Conservation (phyloP, 805 yeast genomes). For the Zygosaccharomyces bailii region DNA sequence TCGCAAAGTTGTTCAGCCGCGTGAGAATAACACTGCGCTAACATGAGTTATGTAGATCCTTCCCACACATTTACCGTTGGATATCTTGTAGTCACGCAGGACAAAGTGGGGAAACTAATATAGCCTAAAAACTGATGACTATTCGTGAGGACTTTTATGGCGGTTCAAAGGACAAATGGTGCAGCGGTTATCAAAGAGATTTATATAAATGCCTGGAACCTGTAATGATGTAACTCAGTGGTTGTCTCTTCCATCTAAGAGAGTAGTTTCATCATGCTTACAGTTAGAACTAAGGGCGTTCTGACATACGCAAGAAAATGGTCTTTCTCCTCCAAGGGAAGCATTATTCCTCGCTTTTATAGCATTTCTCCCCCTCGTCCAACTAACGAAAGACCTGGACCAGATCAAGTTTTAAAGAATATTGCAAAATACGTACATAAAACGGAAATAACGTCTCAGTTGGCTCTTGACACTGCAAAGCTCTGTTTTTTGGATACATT, state of each 20-base stretch:
- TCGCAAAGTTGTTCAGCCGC: no score
- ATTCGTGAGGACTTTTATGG: not conserved
- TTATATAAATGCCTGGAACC: not conserved
- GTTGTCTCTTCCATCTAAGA: no score
- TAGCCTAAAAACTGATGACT: not conserved
- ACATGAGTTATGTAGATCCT: not conserved
- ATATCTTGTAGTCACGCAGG: not conserved
- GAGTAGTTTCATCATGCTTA: not conserved
- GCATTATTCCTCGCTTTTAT: not conserved
- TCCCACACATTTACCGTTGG: not conserved
- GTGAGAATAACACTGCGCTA: not conserved
- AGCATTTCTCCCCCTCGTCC: not conserved
- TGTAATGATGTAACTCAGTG: not conserved
- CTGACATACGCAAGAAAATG: not conserved
- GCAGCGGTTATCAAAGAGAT: not conserved
- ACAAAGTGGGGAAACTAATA: not conserved
- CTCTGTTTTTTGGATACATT: slow-evolving; percentile 54
- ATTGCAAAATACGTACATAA: slow-evolving; percentile 51
- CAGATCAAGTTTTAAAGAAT: slow-evolving; percentile 47
- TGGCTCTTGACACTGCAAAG: slow-evolving; percentile 53
- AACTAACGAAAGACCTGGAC: slow-evolving; percentile 46
- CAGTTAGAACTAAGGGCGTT: not conserved
- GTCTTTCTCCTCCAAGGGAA: not conserved
- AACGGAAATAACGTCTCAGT: slow-evolving; percentile 42
- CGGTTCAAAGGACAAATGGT: not conserved